Conservation (phyloP, 1,284 basidiomycete genomes). For the Lignosus rhinocerotis region DNA sequence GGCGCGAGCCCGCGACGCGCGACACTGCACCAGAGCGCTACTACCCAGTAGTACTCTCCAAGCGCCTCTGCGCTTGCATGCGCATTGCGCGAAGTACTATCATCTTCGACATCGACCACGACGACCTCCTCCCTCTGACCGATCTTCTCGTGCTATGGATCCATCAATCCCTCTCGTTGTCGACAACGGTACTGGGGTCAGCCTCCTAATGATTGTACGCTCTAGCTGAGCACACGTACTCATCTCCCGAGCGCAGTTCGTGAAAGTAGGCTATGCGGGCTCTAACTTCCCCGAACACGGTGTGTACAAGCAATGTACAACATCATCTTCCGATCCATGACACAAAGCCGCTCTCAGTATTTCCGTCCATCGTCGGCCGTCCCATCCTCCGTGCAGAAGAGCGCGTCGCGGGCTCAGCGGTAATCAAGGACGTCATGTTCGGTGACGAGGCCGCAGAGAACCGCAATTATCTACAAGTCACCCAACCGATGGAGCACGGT, state of each 20-base stretch:
- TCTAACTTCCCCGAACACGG: conserved; percentile 99
- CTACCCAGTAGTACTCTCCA: neutral
- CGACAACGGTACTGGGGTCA: conserved; percentile 96
- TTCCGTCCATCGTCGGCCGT: conserved; percentile 94
- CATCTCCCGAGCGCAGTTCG: conserved; percentile 63
- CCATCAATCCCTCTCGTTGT: conserved; percentile 82
- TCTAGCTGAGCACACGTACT: conserved; percentile 9
- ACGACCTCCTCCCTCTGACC: conserved; percentile 10
- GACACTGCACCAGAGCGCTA: conserved; percentile 7
- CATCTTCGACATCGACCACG: conserved; percentile 21
- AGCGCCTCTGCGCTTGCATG: conserved; percentile 1
- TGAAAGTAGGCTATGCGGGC: conserved; percentile 98
- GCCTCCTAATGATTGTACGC: conserved; percentile 32
- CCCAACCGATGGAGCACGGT: conserved; percentile 99
- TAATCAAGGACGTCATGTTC: conserved; percentile 97
- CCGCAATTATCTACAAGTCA: conserved; percentile 94
- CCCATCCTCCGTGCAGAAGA: conserved; percentile 98
- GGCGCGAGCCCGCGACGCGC: conserved; percentile 1
- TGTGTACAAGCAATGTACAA: conserved; percentile 35
- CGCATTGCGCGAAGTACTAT: neutral
- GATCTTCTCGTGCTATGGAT: conserved; percentile 49
- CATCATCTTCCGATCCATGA: neutral
- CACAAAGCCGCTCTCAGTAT: conserved; percentile 54
- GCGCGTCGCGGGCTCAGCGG: conserved; percentile 70
- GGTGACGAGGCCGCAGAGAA: conserved; percentile 95